Percentiles rank a stretch among this genome's conserved stretches.
phyloP scores from a whole-genome alignment of 352 stramenopile genomes.

The Pythium aquatile region DNA sequence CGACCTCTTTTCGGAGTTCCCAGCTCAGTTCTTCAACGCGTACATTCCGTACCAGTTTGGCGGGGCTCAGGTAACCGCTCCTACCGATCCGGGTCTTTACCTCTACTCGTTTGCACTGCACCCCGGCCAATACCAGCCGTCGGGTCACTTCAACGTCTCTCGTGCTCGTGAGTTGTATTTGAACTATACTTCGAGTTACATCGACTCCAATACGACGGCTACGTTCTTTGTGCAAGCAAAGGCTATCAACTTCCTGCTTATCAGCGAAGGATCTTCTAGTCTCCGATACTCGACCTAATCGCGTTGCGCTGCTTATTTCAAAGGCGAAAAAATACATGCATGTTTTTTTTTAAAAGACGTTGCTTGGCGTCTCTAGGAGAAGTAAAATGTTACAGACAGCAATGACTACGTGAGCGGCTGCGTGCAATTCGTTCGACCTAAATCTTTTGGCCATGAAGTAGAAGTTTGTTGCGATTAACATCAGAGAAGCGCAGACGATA shows the following conservation, averaged over 20 bases:
- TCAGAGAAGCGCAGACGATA: too few species aligned
- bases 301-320: too few species aligned
- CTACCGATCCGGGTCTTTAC: constrained; percentile 5
- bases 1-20: constrained; percentile 18
- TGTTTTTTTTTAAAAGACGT: constrained; percentile 8
- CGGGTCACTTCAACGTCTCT: constrained; percentile 20
- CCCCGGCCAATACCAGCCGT: constrained; percentile 10
- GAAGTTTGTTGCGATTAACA: too few species aligned
- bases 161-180: constrained; percentile 17
- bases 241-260: constrained; percentile 19
- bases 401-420: too few species aligned
- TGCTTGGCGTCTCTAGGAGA: too few species aligned
- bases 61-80: not conserved
- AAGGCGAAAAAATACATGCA: too few species aligned
- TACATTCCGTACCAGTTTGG: constrained; percentile 18
- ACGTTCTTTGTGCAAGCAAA: constrained; percentile 18
- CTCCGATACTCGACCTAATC: constrained; percentile 7
- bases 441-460: too few species aligned
- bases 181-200: constrained; percentile 16
- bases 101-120: constrained; percentile 4
- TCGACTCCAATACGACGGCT: constrained; percentile 9
- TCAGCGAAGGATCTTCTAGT: constrained; percentile 11
- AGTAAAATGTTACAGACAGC: too few species aligned
- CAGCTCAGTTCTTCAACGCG: constrained; percentile 3
- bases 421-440: too few species aligned